Base-by-base conservation (phyloP, 176 grass and related monocot species). In the Tillandsia fasciculata region DNA sequence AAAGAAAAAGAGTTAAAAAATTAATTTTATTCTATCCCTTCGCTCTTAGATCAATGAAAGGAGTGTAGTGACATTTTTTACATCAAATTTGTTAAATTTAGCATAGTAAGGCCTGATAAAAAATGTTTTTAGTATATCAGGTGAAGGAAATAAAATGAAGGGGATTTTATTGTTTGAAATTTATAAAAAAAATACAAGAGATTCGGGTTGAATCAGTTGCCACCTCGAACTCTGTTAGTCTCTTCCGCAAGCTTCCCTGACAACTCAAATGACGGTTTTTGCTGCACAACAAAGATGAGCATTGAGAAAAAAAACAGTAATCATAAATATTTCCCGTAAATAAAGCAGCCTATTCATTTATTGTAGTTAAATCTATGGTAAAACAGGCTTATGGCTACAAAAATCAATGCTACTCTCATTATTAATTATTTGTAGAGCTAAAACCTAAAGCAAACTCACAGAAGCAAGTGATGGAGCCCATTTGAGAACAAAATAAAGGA, bases 181-280 rank as follows among this genome's bases (percentile, higher is more conserved):
- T 18, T 23, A 20, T 61, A 20, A 28, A 68, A 63, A 48, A 68
- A 33, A 67, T 79, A 74, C 18, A 73, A 17, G 48, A 49, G 12
- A 59, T 72, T 72, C 48, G 52, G 53, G 24, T 65, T 49, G 54
- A 56, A 73, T 48, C 3, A 6, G 15, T 23, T 61, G 68, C 67
- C 51, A 90, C 94, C 94, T 90, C 84, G 79, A 84, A 99, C 84
- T 90, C 72, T 90, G 70, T 99, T 99, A 58, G 89, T 99, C 80
- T 99, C 94, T 73, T 93, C 89, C 6, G 94, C 89, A 76, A 99
- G 94, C 80, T 99, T 99, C 68, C 94, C 94, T 70, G 90, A 99
- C 51, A 99, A 70, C 71, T 99, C 94, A 82, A 93, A 99, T 57
- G 94, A 99, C 33, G 94, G 94, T 54, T 99, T 93, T 90, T 90